Conservation (phyloP, 2,329 filamentous ascomycete species). For the Coniochaeta sp. region DNA sequence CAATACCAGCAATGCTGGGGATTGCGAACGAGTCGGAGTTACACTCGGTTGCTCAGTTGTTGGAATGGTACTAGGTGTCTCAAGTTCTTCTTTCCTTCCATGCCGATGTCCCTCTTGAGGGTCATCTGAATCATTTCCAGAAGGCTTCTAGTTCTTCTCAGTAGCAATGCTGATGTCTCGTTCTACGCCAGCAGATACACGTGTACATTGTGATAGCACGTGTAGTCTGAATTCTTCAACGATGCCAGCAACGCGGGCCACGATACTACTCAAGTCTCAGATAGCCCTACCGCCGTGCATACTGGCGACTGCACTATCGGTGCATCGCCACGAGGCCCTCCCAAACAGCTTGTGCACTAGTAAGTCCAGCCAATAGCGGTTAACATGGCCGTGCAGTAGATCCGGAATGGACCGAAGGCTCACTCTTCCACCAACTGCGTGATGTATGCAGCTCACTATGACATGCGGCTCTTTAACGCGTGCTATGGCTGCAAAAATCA, state of each 20-base stretch:
- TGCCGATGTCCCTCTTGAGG: not conserved
- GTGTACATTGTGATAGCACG: no score
- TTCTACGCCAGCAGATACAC: not conserved
- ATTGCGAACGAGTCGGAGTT: no score
- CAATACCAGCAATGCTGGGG: not conserved
- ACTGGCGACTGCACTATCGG: not conserved
- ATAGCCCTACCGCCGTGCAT: not conserved
- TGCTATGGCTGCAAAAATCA: not conserved
- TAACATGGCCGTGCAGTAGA: not conserved
- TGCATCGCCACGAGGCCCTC: not conserved
- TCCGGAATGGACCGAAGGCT: not conserved
- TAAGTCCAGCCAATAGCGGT: not conserved
- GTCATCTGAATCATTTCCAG: not conserved
- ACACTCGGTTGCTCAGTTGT: not conserved
- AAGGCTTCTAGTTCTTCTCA: no score
- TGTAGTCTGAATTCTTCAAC: no score
- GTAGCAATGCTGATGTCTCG: not conserved
- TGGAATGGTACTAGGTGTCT: not conserved
- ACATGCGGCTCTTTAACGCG: not conserved
- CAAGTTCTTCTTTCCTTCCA: not conserved
- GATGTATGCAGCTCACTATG: not conserved
- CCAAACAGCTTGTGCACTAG: not conserved
- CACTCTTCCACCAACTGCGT: not conserved
- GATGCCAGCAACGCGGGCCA: no score
- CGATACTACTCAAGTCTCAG: not conserved